Conservation (phyloP, 371 early-diverging fungal genomes). For the Rhizopus stolonifer region DNA sequence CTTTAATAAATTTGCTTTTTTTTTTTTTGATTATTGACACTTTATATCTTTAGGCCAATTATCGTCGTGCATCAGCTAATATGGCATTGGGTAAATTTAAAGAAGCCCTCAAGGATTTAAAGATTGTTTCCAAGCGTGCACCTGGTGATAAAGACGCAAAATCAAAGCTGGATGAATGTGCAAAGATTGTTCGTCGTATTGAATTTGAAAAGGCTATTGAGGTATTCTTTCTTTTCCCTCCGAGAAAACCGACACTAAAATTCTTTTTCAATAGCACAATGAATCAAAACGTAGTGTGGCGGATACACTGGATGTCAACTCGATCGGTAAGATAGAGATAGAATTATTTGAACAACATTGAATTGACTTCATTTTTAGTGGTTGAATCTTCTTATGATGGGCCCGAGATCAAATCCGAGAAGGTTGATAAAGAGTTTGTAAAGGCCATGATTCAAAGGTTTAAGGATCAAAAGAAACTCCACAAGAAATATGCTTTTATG, state of each 20-base stretch:
- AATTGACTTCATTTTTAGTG: slow-evolving; percentile 22
- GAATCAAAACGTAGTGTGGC: slow-evolving; percentile 46
- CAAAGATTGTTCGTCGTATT: slow-evolving; percentile 82
- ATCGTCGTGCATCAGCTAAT: slow-evolving; percentile 86
- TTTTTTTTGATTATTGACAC: too few relatives aligned
- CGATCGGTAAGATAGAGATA: slow-evolving; percentile 42
- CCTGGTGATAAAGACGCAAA: slow-evolving; percentile 74
- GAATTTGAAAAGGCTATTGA: slow-evolving; percentile 95
- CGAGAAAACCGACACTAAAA: neutral
- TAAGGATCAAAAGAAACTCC: slow-evolving; percentile 88
- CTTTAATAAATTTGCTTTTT: neutral
- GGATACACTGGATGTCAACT: slow-evolving; percentile 44
- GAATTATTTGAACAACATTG: neutral
- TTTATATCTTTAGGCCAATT: slow-evolving; percentile 64
- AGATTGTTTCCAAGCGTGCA: slow-evolving; percentile 66
- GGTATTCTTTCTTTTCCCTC: slow-evolving; percentile 26
- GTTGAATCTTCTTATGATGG: slow-evolving; percentile 78
- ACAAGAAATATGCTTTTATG: slow-evolving; percentile 83
- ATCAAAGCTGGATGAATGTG: slow-evolving; percentile 74
- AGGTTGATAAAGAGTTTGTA: slow-evolving; percentile 78
- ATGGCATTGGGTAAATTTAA: slow-evolving; percentile 83
- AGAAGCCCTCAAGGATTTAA: slow-evolving; percentile 83
- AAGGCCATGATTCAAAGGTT: slow-evolving; percentile 75
- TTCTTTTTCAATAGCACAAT: slow-evolving; percentile 33
- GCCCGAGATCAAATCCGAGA: slow-evolving; percentile 57